phyloP scores from a whole-genome alignment of 495 filamentous ascomycete genomes.

The Hypoxylon lenormandii region DNA sequence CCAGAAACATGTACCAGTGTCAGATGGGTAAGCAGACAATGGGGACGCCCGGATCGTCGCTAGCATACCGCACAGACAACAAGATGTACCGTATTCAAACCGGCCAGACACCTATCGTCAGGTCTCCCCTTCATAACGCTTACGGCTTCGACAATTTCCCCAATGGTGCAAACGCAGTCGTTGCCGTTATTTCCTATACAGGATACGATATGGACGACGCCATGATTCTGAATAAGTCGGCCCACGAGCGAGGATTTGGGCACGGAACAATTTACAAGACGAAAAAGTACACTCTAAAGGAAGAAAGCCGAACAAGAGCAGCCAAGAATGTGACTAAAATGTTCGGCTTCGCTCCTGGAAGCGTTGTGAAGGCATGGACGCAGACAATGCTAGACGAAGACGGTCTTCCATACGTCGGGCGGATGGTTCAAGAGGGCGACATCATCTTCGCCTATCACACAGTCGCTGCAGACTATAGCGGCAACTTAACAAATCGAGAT shows the following conservation, averaged over 20 bases:
- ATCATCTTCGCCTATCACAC: slow-evolving; percentile 88
- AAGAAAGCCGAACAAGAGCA: slow-evolving; percentile 70
- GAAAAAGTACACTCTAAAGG: slow-evolving; percentile 84
- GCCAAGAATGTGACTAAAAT: slow-evolving; percentile 72
- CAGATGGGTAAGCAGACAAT: slow-evolving; percentile 99
- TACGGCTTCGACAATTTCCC: slow-evolving; percentile 99
- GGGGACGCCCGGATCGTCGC: slow-evolving; percentile 91
- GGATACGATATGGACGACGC: slow-evolving; percentile 99
- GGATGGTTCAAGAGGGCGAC: slow-evolving; percentile 79
- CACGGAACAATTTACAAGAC: slow-evolving; percentile 98
- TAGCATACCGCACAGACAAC: slow-evolving; percentile 92
- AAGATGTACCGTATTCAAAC: slow-evolving; percentile 95
- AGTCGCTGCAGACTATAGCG: slow-evolving; percentile 80
- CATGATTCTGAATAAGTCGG: slow-evolving; percentile 99
- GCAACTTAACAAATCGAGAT: slow-evolving; percentile 81
- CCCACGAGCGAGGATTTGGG: slow-evolving; percentile 96
- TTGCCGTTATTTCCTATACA: slow-evolving; percentile 98
- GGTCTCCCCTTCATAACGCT: slow-evolving; percentile 89
- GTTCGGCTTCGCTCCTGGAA: slow-evolving; percentile 85
- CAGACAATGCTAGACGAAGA: slow-evolving; percentile 81
- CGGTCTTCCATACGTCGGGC: slow-evolving; percentile 83
- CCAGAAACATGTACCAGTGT: slow-evolving; percentile 99
- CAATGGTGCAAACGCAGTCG: slow-evolving; percentile 95
- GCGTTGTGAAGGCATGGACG: slow-evolving; percentile 70
- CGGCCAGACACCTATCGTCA: slow-evolving; percentile 93